A percentile compares a stretch with the other conserved stretches of the same genome.
Conservation (phyloP, 2,329 filamentous ascomycete genomes). For the Cryphonectria nitschkei region DNA sequence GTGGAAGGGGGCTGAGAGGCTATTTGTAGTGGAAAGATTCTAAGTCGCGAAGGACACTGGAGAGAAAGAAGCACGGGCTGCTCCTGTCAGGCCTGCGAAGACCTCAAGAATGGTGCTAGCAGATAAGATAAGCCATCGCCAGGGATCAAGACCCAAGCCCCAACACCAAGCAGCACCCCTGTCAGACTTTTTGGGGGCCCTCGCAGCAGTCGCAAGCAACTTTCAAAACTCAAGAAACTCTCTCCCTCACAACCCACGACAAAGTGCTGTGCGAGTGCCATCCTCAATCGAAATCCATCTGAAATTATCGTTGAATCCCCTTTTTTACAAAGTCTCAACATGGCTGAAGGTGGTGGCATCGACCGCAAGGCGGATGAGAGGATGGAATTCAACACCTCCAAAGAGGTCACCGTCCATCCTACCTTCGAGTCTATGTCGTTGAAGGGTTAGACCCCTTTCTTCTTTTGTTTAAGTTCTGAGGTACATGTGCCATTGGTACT, state of each 20-base stretch:
- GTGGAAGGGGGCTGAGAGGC: not conserved
- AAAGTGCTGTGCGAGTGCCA: conserved; percentile 2
- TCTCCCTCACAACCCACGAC: conserved; percentile 10
- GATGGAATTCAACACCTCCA: conserved; percentile 98
- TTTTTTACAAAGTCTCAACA: conserved; percentile 50
- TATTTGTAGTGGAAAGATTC: not conserved
- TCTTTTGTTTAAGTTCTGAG: not conserved
- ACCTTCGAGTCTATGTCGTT: conserved; percentile 96
- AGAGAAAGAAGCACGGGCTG: conserved; percentile 2
- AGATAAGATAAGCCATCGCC: conserved; percentile 27
- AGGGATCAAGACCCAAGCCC: not conserved
- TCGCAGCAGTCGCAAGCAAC: conserved; percentile 14
- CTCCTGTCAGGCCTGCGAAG: conserved; percentile 4
- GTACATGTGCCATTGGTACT: conserved; percentile 19
- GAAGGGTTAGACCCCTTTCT: conserved; percentile 61
- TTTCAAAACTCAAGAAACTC: not conserved
- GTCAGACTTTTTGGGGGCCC: conserved; percentile 25
- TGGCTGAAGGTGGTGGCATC: conserved; percentile 81
- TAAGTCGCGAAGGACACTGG: not conserved
- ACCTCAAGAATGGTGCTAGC: conserved; percentile 2
- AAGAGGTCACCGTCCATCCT: conserved; percentile 93
- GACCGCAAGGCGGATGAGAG: conserved; percentile 93
- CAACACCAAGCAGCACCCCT: conserved; percentile 20
- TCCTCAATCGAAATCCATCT: not conserved
- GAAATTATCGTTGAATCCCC: conserved; percentile 55